These are phyloP conservation scores for Bauhinia variegata DNA, from an alignment of 306 rosid species.

Conservation along the genomic window DNA sequence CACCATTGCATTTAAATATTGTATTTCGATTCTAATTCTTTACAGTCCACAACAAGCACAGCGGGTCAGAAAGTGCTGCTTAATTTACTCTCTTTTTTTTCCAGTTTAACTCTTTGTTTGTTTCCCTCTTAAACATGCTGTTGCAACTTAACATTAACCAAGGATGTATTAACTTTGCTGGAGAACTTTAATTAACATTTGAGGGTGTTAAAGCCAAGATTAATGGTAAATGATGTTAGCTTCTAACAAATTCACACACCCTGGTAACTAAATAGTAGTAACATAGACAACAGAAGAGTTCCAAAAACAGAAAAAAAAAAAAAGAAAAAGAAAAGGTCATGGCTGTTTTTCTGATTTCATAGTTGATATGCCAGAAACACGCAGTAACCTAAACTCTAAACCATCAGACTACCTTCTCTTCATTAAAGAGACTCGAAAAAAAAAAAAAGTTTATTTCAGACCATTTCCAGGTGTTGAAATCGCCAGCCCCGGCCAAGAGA, in stretches of 20 bases:
- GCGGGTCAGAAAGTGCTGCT: background rate
- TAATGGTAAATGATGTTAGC: background rate
- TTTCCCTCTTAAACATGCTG: background rate
- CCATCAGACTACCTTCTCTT: constrained; percentile 20
- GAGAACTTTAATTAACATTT: background rate
- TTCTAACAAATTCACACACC: constrained; percentile 7
- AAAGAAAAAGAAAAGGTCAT: constrained; percentile 12
- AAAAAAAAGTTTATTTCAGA: constrained; percentile 55
- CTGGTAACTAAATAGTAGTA: background rate
- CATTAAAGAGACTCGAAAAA: constrained; percentile 15
- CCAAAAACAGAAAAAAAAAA: background rate
- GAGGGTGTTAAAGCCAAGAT: background rate
- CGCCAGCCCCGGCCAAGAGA: constrained; percentile 89
- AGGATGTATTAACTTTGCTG: background rate
- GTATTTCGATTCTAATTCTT: background rate
- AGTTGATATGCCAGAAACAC: constrained; percentile 31
- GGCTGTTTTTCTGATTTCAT: constrained; percentile 16
- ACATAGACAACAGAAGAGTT: background rate
- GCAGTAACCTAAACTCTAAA: constrained; percentile 25
- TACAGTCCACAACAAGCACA: background rate
- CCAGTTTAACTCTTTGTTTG: background rate
- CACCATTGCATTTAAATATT: background rate
- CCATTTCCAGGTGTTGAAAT: constrained; percentile 86
- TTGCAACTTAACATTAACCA: background rate
- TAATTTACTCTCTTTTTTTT: too few species aligned